Evolutionary conservation across 371 early-diverging fungal genomes (phyloP).

Genomic region (Mucor indicus): DNA sequence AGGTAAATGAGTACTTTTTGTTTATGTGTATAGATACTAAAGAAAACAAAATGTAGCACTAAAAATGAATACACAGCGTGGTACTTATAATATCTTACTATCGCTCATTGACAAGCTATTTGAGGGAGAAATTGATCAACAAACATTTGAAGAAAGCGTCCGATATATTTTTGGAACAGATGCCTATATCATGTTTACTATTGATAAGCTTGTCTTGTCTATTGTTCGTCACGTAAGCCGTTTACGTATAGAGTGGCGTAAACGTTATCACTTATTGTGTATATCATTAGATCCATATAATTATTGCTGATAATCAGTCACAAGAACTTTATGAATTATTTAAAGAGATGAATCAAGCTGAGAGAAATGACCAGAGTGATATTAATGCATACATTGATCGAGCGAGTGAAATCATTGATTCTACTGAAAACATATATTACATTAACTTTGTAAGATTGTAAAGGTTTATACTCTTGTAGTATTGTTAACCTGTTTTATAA

Average conservation of each 20-base stretch:
- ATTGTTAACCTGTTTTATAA: no score
- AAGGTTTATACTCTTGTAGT: no score
- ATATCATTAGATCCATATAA: slow-evolving; percentile 16
- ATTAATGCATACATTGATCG: slow-evolving; percentile 42
- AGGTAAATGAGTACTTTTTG: no score
- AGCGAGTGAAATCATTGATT: slow-evolving; percentile 32
- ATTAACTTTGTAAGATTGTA: slow-evolving; percentile 66
- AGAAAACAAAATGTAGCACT: slow-evolving; percentile 3
- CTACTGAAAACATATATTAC: slow-evolving; percentile 75
- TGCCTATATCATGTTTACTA: slow-evolving; percentile 80
- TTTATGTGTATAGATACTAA: not conserved
- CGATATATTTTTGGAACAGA: slow-evolving; percentile 83
- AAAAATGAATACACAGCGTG: slow-evolving; percentile 28
- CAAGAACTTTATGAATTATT: slow-evolving; percentile 20
- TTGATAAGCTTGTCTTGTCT: slow-evolving; percentile 63
- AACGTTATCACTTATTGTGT: not conserved
- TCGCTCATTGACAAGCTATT: slow-evolving; percentile 69
- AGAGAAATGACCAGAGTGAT: slow-evolving; percentile 24
- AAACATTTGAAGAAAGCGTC: slow-evolving; percentile 86
- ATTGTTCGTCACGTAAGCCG: slow-evolving; percentile 21
- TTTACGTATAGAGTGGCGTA: not conserved
- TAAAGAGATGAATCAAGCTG: slow-evolving; percentile 14
- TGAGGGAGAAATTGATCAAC: slow-evolving; percentile 77
- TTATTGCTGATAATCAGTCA: slow-evolving; percentile 20
- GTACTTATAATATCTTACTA: slow-evolving; percentile 72